Evolutionary conservation across 2,329 filamentous ascomycete genomes (phyloP).

Genomic region (Fusarium sp.): DNA sequence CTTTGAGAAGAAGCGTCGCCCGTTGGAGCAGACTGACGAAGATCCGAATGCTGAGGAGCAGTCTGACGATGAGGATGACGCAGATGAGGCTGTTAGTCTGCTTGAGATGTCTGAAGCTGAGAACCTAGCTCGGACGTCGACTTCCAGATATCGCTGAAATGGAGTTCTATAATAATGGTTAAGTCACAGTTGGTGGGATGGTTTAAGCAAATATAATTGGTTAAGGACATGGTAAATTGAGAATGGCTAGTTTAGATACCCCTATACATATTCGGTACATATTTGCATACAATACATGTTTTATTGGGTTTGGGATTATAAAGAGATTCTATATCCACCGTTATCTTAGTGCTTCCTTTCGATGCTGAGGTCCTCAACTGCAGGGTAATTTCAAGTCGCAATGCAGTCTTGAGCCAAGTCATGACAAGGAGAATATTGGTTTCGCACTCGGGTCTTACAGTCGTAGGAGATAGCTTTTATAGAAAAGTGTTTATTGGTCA

Average conservation of each 20-base stretch:
- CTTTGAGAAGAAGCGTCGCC: slow-evolving; percentile 80
- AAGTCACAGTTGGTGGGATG: neutral
- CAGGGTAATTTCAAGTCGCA: neutral
- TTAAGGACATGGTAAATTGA: slow-evolving; percentile 9
- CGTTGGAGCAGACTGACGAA: slow-evolving; percentile 41
- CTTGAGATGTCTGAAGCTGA: slow-evolving; percentile 48
- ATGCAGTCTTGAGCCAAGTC: neutral
- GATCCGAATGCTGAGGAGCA: slow-evolving; percentile 44
- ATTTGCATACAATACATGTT: neutral
- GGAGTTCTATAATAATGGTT: neutral
- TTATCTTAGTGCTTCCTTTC: neutral
- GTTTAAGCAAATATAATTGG: neutral
- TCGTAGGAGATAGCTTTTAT: neutral
- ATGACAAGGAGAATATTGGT: neutral
- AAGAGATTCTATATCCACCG: neutral
- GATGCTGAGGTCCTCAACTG: too few relatives aligned
- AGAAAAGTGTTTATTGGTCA: neutral
- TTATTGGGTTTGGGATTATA: neutral
- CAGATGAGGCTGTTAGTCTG: slow-evolving; percentile 40
- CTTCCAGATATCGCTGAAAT: slow-evolving; percentile 25
- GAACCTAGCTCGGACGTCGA: slow-evolving; percentile 31
- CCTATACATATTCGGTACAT: slow-evolving; percentile 22
- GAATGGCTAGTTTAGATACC: slow-evolving; percentile 26
- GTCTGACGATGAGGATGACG: slow-evolving; percentile 52
- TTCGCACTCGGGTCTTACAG: neutral